A percentile compares a stretch with the other conserved stretches of the same genome.
These are phyloP conservation scores for Colletotrichum kahawae DNA, from an alignment of 2,329 filamentous ascomycete genomes.

Conservation along the genomic window DNA sequence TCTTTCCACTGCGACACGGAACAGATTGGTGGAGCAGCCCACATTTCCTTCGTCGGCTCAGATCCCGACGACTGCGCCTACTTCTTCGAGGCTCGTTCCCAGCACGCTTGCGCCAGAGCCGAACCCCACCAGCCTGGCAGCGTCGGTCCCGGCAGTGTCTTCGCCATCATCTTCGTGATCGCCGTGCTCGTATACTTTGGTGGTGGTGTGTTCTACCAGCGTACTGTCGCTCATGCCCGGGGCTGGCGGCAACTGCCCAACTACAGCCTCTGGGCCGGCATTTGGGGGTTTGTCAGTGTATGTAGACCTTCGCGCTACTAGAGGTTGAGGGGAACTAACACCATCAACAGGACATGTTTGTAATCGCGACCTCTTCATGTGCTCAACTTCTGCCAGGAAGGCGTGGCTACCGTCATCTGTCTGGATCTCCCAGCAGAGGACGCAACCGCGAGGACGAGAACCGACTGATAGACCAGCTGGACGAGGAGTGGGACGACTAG, in stretches of 20 bases:
- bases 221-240: constrained; percentile 90
- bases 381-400: constrained; percentile 67
- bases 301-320: not conserved
- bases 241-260: constrained; percentile 97
- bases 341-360: constrained; percentile 62
- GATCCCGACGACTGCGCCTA: constrained; percentile 93
- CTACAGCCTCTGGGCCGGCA: constrained; percentile 89
- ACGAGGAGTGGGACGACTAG: constrained; percentile 94
- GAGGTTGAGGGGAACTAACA: constrained; percentile 20
- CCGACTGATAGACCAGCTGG: constrained; percentile 90
- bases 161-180: constrained; percentile 80
- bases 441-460: constrained; percentile 82
- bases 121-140: constrained; percentile 76
- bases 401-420: constrained; percentile 71
- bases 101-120: constrained; percentile 75
- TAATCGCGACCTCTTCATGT: constrained; percentile 74
- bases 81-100: constrained; percentile 90
- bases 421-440: constrained; percentile 54
- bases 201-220: constrained; percentile 93
- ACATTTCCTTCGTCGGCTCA: constrained; percentile 80
- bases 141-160: constrained; percentile 76
- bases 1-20: constrained; percentile 93
- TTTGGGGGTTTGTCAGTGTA: constrained; percentile 85
- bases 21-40: constrained; percentile 68
- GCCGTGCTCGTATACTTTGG: constrained; percentile 88